Base-by-base conservation (phyloP, 495 filamentous ascomycete species). In the Coniosporium apollinis region DNA sequence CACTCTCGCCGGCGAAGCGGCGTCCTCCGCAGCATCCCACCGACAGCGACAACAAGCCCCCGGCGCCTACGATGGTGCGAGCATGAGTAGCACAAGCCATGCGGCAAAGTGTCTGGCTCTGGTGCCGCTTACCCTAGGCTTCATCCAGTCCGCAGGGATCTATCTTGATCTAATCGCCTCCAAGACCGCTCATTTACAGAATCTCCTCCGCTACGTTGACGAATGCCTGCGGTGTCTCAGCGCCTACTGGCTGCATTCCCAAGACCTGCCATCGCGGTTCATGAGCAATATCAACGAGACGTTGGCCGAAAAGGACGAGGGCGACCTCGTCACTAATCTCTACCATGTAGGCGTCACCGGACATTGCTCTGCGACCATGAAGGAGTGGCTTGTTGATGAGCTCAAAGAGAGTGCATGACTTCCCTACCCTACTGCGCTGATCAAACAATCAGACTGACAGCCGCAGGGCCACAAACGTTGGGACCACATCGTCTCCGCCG, bases 381-480 rank as follows among this genome's bases (percentile, higher is more conserved):
- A 69, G 46, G 89, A 96, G 50, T 97, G 92, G 72, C 57, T 97
- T 2, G 71, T 86, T 4, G 87, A 94, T 56, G 77, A 79, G 43
- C 57, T 97, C 19, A 72, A 72, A 19, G 89, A 94, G 45, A 66
- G 82, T 46, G 85, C 89, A 66, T 40, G 25, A 14, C n/a, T n/a
- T n/a, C n/a, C n/a, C n/a, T n/a, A n/a, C n/a, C n/a, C n/a, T 43
- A 14, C 11, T 29, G 16, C 33, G 1, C 24, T 15, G 19, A n/a
- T 24, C 22, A 17, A 36, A 32, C 20, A 28, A 20, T 18, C 30
- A 34, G 30, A 38, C 13, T 29, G 10, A 13, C 19, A 14, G 36
- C 39, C n/a, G n/a, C 39, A 92, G 83, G 84, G 85, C 3, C 82
- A 93, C 47, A 94, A 93, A 55, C 69, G 89, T 37, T 97, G 89